A percentile compares a stretch with the other conserved stretches of the same genome.
phyloP scores from a whole-genome alignment of 176 grass and related monocot species.

The Lolium rigidum region DNA sequence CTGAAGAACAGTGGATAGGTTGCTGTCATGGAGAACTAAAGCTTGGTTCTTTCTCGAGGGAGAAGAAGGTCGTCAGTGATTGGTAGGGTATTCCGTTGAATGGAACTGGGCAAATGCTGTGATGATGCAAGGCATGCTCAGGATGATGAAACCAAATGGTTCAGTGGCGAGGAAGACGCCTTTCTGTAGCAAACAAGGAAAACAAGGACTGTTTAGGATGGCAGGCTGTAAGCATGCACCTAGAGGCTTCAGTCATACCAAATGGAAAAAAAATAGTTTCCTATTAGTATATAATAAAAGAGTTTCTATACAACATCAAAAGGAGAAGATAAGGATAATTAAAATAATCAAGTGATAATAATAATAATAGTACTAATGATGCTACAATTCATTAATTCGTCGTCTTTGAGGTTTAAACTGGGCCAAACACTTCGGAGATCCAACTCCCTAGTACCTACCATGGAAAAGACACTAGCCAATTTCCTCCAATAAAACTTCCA shows the following conservation, averaged over 20 bases:
- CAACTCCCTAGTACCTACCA: neutral
- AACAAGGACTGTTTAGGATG: neutral
- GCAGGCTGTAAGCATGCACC: neutral
- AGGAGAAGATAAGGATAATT: neutral
- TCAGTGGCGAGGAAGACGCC: neutral
- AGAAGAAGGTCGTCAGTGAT: neutral
- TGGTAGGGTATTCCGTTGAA: constrained; percentile 25
- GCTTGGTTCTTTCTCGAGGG: constrained; percentile 46
- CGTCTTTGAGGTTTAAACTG: neutral
- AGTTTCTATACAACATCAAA: neutral
- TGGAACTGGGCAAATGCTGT: neutral
- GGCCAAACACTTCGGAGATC: neutral
- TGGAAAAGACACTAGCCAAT: neutral
- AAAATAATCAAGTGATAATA: neutral
- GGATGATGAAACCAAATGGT: constrained; percentile 49
- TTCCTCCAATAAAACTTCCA: neutral
- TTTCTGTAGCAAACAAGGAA: neutral
- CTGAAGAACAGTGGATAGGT: neutral
- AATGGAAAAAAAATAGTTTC: too few species aligned
- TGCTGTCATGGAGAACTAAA: constrained; percentile 36
- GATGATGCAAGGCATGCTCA: constrained; percentile 56
- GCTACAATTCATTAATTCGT: neutral
- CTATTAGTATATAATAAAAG: neutral
- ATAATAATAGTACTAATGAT: neutral
- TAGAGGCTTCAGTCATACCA: neutral